Base-by-base conservation (phyloP, 2,329 filamentous ascomycete genomes). In the Elsinoe necatrix region DNA sequence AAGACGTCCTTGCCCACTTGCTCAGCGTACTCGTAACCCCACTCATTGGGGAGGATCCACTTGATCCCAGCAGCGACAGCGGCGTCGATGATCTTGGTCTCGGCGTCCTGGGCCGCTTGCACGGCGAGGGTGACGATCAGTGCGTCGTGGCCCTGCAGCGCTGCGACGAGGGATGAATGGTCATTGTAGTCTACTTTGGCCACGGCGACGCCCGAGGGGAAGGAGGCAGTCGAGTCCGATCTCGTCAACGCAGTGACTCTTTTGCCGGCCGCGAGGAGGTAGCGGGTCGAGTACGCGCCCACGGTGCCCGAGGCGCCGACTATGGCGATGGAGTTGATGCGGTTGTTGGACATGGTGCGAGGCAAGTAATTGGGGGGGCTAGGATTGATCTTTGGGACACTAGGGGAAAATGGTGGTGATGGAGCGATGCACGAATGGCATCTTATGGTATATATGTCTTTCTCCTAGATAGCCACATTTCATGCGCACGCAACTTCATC, bases 201-300 rank as follows among this genome's bases (percentile, higher is more conserved):
- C 41, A 63, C 45, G 6, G 47, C 45, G 41, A 68, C 42, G 47
- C 59, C 63, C 21, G 34, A 23, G 20, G 63, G 62, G 9, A 61
- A 57, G 57, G 29, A 61, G 29, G 79, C 80, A 11, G 60, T 69
- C 68, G 67, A 71, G 60, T 62, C 68, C 35, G 58, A 55, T n/a
- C 72, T 71, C n/a, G 71, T 69, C 39, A 75, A 63, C 56, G 72
- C 69, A 0, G 72, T 73, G 55, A 74, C 57, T 16, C 59, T 65
- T 47, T 66, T 67, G 56, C 65, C 65, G 23, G 61, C 62, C 16
- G 62, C 60, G 35, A 70, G 61, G 16, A 73, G 61, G 11, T 63
- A 64, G 29, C 64, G 61, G 23, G 64, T 61, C 9, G 71, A 67
- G 55, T 62, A 64, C 52, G 65, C 67, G 56, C 69, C 70, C 3